Conservation (phyloP, 2,329 filamentous ascomycete genomes). For the Septoria petroselini region DNA sequence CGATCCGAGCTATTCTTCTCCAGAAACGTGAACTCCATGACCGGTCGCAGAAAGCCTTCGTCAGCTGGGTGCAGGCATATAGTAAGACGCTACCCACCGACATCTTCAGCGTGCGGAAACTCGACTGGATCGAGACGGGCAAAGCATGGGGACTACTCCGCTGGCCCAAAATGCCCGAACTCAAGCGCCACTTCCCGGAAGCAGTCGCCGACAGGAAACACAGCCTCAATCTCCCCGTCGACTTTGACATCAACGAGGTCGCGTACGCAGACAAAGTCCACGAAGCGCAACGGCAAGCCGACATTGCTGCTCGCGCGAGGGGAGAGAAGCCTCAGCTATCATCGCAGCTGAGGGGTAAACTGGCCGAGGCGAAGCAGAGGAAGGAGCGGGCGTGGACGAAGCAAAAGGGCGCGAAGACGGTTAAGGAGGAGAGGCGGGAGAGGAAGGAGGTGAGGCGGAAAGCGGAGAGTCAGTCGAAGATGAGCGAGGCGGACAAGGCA, state of each 20-base stretch:
- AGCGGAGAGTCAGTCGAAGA: constrained; percentile 33
- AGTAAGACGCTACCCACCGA: constrained; percentile 85
- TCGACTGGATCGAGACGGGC: constrained; percentile 81
- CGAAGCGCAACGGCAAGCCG: constrained; percentile 43
- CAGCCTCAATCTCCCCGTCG: constrained; percentile 37
- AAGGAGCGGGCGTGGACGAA: constrained; percentile 40
- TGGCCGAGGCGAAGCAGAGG: constrained; percentile 31
- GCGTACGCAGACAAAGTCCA: constrained; percentile 47
- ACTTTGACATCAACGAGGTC: constrained; percentile 40
- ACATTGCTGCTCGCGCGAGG: constrained; percentile 32
- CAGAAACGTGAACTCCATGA: constrained; percentile 70
- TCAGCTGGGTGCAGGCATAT: constrained; percentile 89
- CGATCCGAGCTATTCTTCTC: constrained; percentile 59
- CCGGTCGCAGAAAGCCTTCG: constrained; percentile 86
- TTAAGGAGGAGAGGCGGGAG: constrained; percentile 36
- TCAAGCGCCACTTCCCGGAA: constrained; percentile 44
- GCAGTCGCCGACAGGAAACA: constrained; percentile 42
- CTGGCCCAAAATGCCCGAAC: constrained; percentile 90
- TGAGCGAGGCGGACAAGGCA: constrained; percentile 33
- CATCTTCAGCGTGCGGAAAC: constrained; percentile 78
- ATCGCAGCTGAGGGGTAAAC: constrained; percentile 33
- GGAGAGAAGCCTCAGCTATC: constrained; percentile 29
- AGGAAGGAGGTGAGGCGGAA: constrained; percentile 36
- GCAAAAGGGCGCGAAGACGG: constrained; percentile 39
- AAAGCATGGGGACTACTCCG: constrained; percentile 81